These are phyloP conservation scores for Phalaenopsis hybrid DNA, from an alignment of 116 monocot species.

Conservation along the genomic window DNA sequence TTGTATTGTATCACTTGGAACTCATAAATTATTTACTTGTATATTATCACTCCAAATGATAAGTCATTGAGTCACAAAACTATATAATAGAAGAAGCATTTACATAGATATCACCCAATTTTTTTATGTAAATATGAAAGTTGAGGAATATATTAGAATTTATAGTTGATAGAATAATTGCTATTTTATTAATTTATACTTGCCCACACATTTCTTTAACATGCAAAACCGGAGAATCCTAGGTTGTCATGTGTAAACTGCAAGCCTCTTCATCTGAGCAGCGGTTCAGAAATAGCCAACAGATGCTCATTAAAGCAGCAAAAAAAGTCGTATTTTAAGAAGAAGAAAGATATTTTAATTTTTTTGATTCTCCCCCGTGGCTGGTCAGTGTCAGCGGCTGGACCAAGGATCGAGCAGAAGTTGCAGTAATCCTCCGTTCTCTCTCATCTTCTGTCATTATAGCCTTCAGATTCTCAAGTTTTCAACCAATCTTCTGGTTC, in stretches of 20 bases:
- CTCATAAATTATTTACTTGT: too few relatives aligned
- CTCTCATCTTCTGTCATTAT: background rate
- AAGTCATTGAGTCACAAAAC: too few relatives aligned
- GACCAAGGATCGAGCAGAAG: background rate
- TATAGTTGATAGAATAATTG: too few relatives aligned
- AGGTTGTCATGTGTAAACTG: background rate
- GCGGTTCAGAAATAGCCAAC: background rate
- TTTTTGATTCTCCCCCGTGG: background rate
- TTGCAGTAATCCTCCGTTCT: background rate
- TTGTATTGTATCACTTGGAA: too few relatives aligned
- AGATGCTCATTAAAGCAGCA: background rate
- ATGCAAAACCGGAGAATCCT: background rate
- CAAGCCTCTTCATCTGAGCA: background rate
- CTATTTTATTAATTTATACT: background rate
- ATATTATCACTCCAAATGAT: too few relatives aligned
- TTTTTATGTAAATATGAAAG: too few relatives aligned
- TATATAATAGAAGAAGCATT: too few relatives aligned
- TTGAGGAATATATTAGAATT: too few relatives aligned
- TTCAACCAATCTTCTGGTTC: background rate
- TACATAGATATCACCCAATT: too few relatives aligned
- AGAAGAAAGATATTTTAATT: conserved; percentile 4
- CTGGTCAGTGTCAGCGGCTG: conserved; percentile 2
- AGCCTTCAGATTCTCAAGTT: background rate
- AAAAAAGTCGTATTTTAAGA: background rate
- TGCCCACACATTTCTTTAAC: background rate